Conservation (phyloP, 2,329 filamentous ascomycete genomes). For the Neofusicoccum parvum region DNA sequence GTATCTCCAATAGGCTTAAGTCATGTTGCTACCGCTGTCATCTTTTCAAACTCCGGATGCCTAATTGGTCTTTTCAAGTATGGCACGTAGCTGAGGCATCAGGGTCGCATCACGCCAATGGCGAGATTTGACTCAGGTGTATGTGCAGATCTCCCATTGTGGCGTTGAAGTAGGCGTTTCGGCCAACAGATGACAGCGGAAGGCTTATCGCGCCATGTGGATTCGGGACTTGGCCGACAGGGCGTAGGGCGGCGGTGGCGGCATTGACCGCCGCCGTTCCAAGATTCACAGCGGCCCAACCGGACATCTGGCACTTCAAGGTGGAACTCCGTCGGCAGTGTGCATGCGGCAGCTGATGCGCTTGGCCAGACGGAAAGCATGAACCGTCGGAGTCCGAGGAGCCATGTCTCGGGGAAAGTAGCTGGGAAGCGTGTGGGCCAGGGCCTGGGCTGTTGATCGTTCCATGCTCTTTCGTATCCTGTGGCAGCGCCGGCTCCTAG, state of each 20-base stretch:
- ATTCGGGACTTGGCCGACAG: neutral
- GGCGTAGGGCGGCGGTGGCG: neutral
- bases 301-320: neutral
- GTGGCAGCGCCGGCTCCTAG: no score
- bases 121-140: neutral
- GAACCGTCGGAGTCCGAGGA: no score
- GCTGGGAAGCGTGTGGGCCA: no score
- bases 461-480: no score
- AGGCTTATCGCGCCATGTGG: neutral
- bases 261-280: neutral
- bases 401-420: no score
- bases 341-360: neutral
- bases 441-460: no score
- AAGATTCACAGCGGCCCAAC: neutral
- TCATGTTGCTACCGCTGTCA: neutral
- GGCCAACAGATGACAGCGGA: neutral
- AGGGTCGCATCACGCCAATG: neutral
- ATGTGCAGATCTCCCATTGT: neutral
- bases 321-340: neutral
- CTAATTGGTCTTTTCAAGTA: neutral
- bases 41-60: neutral
- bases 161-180: neutral
- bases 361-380: no score
- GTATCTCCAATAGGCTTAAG: neutral
- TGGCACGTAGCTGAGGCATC: neutral